Base-by-base conservation (phyloP, 2,329 filamentous ascomycete species). In the Laburnicola sp. region DNA sequence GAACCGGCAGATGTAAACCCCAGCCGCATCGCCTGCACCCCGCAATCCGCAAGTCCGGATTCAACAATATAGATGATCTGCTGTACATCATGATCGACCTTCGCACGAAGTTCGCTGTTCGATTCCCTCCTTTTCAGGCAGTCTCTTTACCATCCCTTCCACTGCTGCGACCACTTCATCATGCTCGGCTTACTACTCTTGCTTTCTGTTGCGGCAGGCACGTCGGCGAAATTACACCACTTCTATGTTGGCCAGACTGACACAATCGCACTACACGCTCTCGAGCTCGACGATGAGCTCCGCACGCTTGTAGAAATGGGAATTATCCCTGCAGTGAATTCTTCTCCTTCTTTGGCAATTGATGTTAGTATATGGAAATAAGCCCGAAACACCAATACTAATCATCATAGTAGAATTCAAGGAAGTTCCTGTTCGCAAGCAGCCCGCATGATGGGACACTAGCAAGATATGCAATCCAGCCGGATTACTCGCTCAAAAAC, bases 191-290 rank as follows among this genome's bases (percentile, higher is more conserved):
- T 56, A 9, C 38, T 60, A 31, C 11, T 26, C 22, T 31, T 54
- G 3, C 23, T 52, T 11, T 40, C 54, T 2, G 45, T 59, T 16
- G 55, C 45, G 16, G 32, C 50, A 34, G 44, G 35, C 8, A 47
- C 48, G 9, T 40, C 50, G 16, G 48, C 57, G 21, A 31, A 53
- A 8, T n/a, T 56, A 36, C 59, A 64, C 28, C 59, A 64, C 46
- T 43, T 63, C 1, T 57, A 60, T 39, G 61, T 61, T 28, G 61
- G 61, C 21, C 59, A 57, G 6, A 50, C 35, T 4, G 49, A 56
- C 39, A 55, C 56, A 3, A 42, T 48, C 31, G 48, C 48, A 5
- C 40, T 64, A 6, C 57, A 63, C 35, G 54, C 55, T 8, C 36
- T 63, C 28, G 59, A 62, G 35, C 11, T 54, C 22, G 48, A 63